Evolutionary conservation across 2,329 filamentous ascomycete species (phyloP).

Genomic region (Nannizziopsis barbatae): DNA sequence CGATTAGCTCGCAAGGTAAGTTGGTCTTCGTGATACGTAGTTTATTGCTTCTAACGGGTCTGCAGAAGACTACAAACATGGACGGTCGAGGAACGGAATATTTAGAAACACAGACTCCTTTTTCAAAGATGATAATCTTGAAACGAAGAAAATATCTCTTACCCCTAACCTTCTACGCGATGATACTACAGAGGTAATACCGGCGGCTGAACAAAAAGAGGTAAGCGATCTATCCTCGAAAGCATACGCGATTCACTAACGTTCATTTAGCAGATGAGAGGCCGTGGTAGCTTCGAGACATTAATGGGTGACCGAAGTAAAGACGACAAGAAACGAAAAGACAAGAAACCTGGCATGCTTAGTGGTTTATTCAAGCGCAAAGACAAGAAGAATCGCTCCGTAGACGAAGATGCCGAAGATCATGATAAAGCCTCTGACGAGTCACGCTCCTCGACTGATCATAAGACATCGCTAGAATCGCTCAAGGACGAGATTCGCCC

Average conservation of each 20-base stretch:
- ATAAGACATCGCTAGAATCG: constrained; percentile 37
- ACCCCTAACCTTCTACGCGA: constrained; percentile 87
- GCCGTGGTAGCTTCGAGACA: constrained; percentile 61
- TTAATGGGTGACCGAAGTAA: constrained; percentile 54
- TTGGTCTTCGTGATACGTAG: too few relatives aligned
- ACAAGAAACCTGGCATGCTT: constrained; percentile 60
- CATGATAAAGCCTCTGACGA: constrained; percentile 53
- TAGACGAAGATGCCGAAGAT: constrained; percentile 39
- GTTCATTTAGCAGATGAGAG: constrained; percentile 32
- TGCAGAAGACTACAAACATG: constrained; percentile 17
- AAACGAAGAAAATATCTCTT: constrained; percentile 94
- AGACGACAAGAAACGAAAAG: constrained; percentile 65
- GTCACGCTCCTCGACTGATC: constrained; percentile 35
- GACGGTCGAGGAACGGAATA: constrained; percentile 67
- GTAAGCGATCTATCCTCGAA: constrained; percentile 18
- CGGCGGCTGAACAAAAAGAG: constrained; percentile 30
- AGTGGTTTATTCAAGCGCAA: constrained; percentile 58
- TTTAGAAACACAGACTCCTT: constrained; percentile 90
- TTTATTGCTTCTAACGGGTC: neutral
- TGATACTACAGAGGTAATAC: constrained; percentile 42
- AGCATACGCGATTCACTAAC: neutral
- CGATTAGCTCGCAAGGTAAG: constrained; percentile 41
- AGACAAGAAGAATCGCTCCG: constrained; percentile 47
- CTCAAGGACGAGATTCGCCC: constrained; percentile 29
- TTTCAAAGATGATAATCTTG: constrained; percentile 89